A percentile compares a stretch with the other conserved stretches of the same genome.
phyloP scores from a whole-genome alignment of 2,329 filamentous ascomycete species.

The Fusarium austroafricanum region DNA sequence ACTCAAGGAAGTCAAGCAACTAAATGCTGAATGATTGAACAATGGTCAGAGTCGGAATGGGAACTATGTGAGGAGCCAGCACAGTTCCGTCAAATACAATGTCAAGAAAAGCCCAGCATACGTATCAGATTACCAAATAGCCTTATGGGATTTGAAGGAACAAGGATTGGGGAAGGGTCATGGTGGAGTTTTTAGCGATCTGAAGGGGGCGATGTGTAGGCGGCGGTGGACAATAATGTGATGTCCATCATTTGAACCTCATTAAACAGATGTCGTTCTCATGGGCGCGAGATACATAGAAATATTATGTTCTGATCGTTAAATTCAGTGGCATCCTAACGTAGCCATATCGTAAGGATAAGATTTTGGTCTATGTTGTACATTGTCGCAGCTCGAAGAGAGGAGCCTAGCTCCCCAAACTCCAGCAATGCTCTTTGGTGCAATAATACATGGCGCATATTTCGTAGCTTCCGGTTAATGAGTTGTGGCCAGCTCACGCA shows the following conservation, averaged over 20 bases:
- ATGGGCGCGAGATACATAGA: neutral
- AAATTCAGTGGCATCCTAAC: constrained; percentile 9
- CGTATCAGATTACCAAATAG: neutral
- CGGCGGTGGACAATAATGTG: constrained; percentile 3
- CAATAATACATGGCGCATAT: constrained; percentile 47
- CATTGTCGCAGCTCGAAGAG: constrained; percentile 40
- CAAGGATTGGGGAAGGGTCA: neutral
- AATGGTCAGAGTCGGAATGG: neutral
- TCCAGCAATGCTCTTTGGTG: constrained; percentile 46
- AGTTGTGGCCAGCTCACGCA: constrained; percentile 24
- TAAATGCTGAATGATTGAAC: neutral
- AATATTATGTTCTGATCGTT: neutral
- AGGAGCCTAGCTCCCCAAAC: constrained; percentile 44
- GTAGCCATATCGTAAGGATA: constrained; percentile 21
- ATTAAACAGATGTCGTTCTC: constrained; percentile 3
- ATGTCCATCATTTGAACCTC: constrained; percentile 2
- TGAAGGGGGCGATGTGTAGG: constrained; percentile 1
- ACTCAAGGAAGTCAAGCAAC: constrained; percentile 20
- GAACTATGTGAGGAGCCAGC: neutral
- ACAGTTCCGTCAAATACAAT: neutral
- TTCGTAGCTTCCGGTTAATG: constrained; percentile 1
- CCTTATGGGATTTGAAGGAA: neutral
- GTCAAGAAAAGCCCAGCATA: neutral
- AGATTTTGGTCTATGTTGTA: constrained; percentile 41
- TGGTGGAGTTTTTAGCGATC: constrained; percentile 1